These are phyloP conservation scores for Acidomyces sp. DNA, from an alignment of 495 filamentous ascomycete species.

Conservation along the genomic window DNA sequence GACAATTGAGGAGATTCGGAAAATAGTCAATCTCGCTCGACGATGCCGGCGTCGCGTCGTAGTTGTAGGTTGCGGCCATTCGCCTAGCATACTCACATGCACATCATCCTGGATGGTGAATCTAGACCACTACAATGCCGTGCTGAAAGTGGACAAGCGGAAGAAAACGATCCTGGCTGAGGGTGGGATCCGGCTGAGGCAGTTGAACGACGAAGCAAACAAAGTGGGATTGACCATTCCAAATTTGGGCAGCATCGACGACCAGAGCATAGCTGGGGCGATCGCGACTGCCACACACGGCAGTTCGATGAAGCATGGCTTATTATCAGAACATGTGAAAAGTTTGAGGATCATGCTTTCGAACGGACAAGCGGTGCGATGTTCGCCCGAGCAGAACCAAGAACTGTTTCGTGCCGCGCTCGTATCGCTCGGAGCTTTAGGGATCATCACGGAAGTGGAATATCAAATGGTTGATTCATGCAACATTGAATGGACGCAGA, in stretches of 20 bases:
- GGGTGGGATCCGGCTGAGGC: constrained; percentile 67
- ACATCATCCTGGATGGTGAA: constrained; percentile 92
- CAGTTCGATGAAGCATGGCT: constrained; percentile 67
- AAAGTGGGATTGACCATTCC: constrained; percentile 65
- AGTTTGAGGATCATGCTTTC: constrained; percentile 68
- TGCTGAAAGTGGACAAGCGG: constrained; percentile 52
- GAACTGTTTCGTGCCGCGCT: constrained; percentile 82
- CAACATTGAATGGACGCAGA: constrained; percentile 75
- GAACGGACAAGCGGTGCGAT: constrained; percentile 61
- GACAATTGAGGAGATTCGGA: constrained; percentile 64
- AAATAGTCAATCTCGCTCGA: constrained; percentile 68
- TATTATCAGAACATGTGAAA: constrained; percentile 63
- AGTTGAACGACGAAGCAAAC: constrained; percentile 55
- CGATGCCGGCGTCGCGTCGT: constrained; percentile 66
- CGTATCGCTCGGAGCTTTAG: constrained; percentile 75
- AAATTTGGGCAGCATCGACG: constrained; percentile 85
- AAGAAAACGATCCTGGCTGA: constrained; percentile 60
- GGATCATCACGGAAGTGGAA: constrained; percentile 79
- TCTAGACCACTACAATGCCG: constrained; percentile 64
- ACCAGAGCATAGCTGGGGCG: constrained; percentile 85
- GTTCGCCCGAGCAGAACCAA: constrained; percentile 54
- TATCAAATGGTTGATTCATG: constrained; percentile 64
- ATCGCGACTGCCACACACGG: constrained; percentile 91
- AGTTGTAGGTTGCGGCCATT: constrained; percentile 76
- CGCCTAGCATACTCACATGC: constrained; percentile 82